Conservation (phyloP, 495 filamentous ascomycete genomes). For the Aspergillus funiculosus region DNA sequence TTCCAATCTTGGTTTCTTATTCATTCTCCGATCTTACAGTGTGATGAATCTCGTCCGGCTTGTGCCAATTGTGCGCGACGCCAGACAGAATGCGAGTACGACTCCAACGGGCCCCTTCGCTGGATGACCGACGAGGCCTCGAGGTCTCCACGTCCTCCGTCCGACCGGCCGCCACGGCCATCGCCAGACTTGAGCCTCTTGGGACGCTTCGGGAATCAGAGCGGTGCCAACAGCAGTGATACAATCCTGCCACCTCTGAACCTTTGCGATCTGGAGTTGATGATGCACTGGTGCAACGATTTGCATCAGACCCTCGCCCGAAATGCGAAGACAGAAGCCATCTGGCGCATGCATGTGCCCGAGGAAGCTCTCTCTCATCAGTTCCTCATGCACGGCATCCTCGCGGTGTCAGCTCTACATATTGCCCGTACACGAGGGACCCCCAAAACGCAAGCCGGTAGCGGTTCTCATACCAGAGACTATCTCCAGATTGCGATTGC, state of each 20-base stretch:
- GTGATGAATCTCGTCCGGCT: slow-evolving; percentile 33
- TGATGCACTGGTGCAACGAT: slow-evolving; percentile 43
- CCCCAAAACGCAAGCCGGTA: neutral
- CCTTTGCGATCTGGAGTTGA: slow-evolving; percentile 35
- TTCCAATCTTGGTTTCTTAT: neutral
- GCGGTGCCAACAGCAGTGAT: neutral
- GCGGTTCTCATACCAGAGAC: slow-evolving; percentile 1
- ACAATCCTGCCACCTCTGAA: slow-evolving; percentile 23
- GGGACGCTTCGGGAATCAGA: slow-evolving; percentile 18
- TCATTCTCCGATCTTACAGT: slow-evolving; percentile 19
- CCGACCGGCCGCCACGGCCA: slow-evolving; percentile 19
- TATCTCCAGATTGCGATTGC: slow-evolving; percentile 39
- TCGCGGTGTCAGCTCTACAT: slow-evolving; percentile 46
- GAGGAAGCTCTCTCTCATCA: slow-evolving; percentile 43
- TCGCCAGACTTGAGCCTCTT: slow-evolving; percentile 27
- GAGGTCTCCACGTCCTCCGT: slow-evolving; percentile 12
- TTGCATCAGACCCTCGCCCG: slow-evolving; percentile 31
- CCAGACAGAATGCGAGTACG: slow-evolving; percentile 37
- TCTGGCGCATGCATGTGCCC: slow-evolving; percentile 43
- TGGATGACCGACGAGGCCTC: slow-evolving; percentile 35
- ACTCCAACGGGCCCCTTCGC: slow-evolving; percentile 31
- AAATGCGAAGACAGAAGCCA: slow-evolving; percentile 25
- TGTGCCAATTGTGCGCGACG: slow-evolving; percentile 40
- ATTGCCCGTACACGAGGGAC: slow-evolving; percentile 32
- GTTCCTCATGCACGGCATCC: slow-evolving; percentile 49